A percentile compares a stretch with the other conserved stretches of the same genome.
These are phyloP conservation scores for Magnusiomyces suaveolens DNA, from an alignment of 1,139 yeast species.

Conservation along the genomic window DNA sequence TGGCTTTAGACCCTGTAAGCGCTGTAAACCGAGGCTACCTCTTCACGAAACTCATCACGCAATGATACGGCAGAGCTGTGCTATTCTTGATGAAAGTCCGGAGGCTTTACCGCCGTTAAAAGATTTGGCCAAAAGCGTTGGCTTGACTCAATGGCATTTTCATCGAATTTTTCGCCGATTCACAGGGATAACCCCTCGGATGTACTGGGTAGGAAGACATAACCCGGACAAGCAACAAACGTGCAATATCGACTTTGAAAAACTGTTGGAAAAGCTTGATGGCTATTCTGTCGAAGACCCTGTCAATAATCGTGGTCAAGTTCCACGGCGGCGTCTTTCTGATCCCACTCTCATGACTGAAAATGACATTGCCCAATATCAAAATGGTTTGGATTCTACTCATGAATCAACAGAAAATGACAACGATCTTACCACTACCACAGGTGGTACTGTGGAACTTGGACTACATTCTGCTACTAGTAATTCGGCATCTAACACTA, in stretches of 20 bases:
- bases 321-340: background rate
- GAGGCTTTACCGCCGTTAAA: slow-evolving; percentile 15
- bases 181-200: slow-evolving; percentile 18
- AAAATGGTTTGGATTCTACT: background rate
- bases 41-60: slow-evolving; percentile 18
- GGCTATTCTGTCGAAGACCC: slow-evolving; percentile 3
- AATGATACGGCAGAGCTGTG: slow-evolving; percentile 17
- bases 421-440: too few relatives aligned
- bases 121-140: slow-evolving; percentile 18
- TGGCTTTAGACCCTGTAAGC: slow-evolving; percentile 24
- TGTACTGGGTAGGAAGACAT: slow-evolving; percentile 15
- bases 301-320: background rate
- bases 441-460: too few relatives aligned
- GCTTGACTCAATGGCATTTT: slow-evolving; percentile 28
- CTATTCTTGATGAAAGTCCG: slow-evolving; percentile 13
- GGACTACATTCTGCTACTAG: too few relatives aligned
- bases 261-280: background rate
- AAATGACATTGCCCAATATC: background rate
- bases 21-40: slow-evolving; percentile 22
- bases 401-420: background rate
- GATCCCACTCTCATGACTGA: background rate
- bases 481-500: too few relatives aligned
- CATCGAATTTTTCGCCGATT: slow-evolving; percentile 26
- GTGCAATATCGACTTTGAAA: background rate
- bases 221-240: slow-evolving; percentile 5